Conservation (phyloP, 768 basidiomycete species). For the Serendipita sp. region DNA sequence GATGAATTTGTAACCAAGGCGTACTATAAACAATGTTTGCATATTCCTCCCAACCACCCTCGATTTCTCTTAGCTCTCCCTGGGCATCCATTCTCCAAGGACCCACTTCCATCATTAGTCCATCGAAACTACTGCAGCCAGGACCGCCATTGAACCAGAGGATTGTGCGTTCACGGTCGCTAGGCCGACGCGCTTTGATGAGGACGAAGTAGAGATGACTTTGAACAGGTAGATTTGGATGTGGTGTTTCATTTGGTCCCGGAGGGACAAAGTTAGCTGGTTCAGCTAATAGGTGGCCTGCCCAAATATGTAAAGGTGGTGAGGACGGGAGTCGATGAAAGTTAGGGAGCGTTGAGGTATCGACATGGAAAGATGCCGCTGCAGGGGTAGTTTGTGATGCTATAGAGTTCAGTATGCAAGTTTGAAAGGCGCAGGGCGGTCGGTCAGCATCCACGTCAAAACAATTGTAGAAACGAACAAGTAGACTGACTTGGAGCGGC, state of each 20-base stretch:
- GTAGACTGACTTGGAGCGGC: not conserved
- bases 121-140: conserved; percentile 94
- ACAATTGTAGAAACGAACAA: not conserved
- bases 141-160: conserved; percentile 99
- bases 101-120: conserved; percentile 95
- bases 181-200: conserved; percentile 66
- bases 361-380: conserved; percentile 70
- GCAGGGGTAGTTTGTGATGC: conserved; percentile 8
- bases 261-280: conserved; percentile 36
- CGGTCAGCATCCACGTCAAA: conserved; percentile 3
- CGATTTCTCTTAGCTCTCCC: conserved; percentile 50
- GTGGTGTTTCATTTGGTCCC: conserved; percentile 42
- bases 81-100: conserved; percentile 69
- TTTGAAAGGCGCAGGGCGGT: not conserved
- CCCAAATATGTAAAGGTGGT: conserved; percentile 61
- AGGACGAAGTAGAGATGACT: conserved; percentile 74
- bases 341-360: conserved; percentile 42
- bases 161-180: conserved; percentile 80
- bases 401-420: not conserved
- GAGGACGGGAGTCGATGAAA: conserved; percentile 48
- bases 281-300: conserved; percentile 74
- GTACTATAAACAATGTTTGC: conserved; percentile 81
- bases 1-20: conserved; percentile 17
- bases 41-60: conserved; percentile 97
- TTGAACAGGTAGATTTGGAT: not conserved